phyloP scores from a whole-genome alignment of 2,329 filamentous ascomycete species.

The Graphilbum fragrans region DNA sequence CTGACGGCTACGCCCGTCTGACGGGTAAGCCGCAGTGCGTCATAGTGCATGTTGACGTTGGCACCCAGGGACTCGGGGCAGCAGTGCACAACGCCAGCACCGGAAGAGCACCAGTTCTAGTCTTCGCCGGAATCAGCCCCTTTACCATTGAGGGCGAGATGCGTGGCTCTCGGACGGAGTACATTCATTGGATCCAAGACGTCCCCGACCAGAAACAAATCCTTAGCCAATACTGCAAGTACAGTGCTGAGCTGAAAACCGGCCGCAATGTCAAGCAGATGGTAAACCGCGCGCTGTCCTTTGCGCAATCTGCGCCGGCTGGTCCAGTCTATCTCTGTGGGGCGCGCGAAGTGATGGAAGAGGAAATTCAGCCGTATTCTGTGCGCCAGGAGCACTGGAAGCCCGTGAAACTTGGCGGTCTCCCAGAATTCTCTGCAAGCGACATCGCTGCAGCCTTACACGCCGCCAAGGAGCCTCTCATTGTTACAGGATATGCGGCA shows the following conservation, averaged over 20 bases:
- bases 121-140: slow-evolving; percentile 31
- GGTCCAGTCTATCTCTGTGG: slow-evolving; percentile 73
- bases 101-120: slow-evolving; percentile 50
- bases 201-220: slow-evolving; percentile 29
- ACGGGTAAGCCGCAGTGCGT: slow-evolving; percentile 57
- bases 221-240: slow-evolving; percentile 74
- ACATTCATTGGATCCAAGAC: slow-evolving; percentile 29
- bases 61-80: slow-evolving; percentile 59
- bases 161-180: slow-evolving; percentile 25
- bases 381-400: slow-evolving; percentile 61
- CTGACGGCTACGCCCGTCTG: slow-evolving; percentile 58
- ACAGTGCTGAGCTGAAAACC: slow-evolving; percentile 70
- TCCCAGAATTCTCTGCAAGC: slow-evolving; percentile 38
- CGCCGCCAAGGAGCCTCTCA: slow-evolving; percentile 50
- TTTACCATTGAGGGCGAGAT: slow-evolving; percentile 30
- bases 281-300: slow-evolving; percentile 73
- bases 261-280: slow-evolving; percentile 82
- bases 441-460: slow-evolving; percentile 52
- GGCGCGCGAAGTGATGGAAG: slow-evolving; percentile 73
- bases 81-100: slow-evolving; percentile 61
- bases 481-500: slow-evolving; percentile 61
- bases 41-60: slow-evolving; percentile 63
- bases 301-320: slow-evolving; percentile 63
- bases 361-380: slow-evolving; percentile 63
- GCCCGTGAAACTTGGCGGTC: slow-evolving; percentile 52